Evolutionary conservation across 2,329 filamentous ascomycete genomes (phyloP), one percentile per base, ranked within the genome.

Genomic region (Rachicladosporium sp.): DNA sequence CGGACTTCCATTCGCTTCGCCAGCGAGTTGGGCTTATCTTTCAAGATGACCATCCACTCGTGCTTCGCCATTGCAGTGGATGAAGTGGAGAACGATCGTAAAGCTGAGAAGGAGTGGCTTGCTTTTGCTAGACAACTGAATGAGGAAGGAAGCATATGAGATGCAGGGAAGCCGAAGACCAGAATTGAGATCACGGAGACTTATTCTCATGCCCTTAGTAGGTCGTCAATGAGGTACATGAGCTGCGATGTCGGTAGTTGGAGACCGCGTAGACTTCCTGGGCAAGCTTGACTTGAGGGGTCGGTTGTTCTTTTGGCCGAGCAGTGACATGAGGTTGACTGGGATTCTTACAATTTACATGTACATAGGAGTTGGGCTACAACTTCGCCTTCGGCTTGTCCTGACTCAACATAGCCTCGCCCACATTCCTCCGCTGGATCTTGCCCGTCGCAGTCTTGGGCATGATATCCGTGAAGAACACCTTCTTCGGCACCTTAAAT

Each of bases 11-110:
- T 55, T 3, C 69, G 50, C 43, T 63, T 60, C 29, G 64, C 54
- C 38, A 69, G 49, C 11, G 58, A 63, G 35, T 58, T 62, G 2
- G 47, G 45, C 29, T 62, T 53, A 48, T 72, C 69, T 1, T 67
- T 67, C 0, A 66, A 46, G 37, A 72, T 69, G 44, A 69, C 59
- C 39, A 72, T 61, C 68, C 68, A 72, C 59, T 72, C 69, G 43
- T 57, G 49, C 47, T 66, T 65, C 37, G 60, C 54, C 41, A 54
- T 55, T 31, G 30, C 39, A 21, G 46, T 33, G 34, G 51, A 41
- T 13, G 47, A 43, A 19, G 49, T 43, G 27, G 46, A 29, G 43
- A 57, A 53, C n/a, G 33, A 36, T 13, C 49, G 43, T 27, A 27
- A 27, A 27, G 23, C 23, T 27, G 23, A 7, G 8, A 2, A 27